phyloP scores from a whole-genome alignment of 257 asterid genomes.

The Fraxinus pennsylvanica region DNA sequence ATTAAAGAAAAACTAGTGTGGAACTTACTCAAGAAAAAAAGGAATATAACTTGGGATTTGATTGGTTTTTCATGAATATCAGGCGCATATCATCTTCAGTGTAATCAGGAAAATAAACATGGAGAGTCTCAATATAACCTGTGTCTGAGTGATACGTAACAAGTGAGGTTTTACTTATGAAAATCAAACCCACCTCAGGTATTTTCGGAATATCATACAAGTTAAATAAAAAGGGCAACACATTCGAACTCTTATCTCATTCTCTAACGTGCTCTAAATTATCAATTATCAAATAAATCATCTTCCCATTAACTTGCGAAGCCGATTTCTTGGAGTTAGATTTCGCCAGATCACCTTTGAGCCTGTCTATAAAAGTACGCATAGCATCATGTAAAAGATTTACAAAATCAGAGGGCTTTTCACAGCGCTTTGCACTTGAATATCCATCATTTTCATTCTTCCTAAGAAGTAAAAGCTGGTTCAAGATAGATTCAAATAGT shows the following conservation, averaged over 20 bases:
- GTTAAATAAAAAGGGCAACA: slow-evolving; percentile 67
- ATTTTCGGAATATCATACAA: slow-evolving; percentile 67
- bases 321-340: slow-evolving; percentile 49
- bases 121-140: slow-evolving; percentile 74
- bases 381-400: slow-evolving; percentile 73
- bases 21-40: slow-evolving; percentile 84
- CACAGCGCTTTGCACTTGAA: slow-evolving; percentile 76
- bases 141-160: slow-evolving; percentile 74
- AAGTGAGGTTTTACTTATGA: slow-evolving; percentile 70
- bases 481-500: slow-evolving; percentile 80
- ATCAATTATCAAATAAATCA: slow-evolving; percentile 87
- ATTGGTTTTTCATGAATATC: slow-evolving; percentile 66
- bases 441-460: slow-evolving; percentile 62
- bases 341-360: slow-evolving; percentile 49
- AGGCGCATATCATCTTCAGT: slow-evolving; percentile 74
- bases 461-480: slow-evolving; percentile 83
- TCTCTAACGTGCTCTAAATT: slow-evolving; percentile 65
- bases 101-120: slow-evolving; percentile 79
- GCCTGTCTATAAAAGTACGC: slow-evolving; percentile 42
- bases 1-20: background rate
- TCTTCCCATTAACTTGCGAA: slow-evolving; percentile 53
- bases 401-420: slow-evolving; percentile 84
- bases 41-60: slow-evolving; percentile 66
- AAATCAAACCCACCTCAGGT: slow-evolving; percentile 80
- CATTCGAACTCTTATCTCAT: slow-evolving; percentile 70